Percentiles rank a stretch among this genome's conserved stretches.
Evolutionary conservation across 305 asterid genomes (phyloP).

Genomic region (Andrographis paniculata): DNA sequence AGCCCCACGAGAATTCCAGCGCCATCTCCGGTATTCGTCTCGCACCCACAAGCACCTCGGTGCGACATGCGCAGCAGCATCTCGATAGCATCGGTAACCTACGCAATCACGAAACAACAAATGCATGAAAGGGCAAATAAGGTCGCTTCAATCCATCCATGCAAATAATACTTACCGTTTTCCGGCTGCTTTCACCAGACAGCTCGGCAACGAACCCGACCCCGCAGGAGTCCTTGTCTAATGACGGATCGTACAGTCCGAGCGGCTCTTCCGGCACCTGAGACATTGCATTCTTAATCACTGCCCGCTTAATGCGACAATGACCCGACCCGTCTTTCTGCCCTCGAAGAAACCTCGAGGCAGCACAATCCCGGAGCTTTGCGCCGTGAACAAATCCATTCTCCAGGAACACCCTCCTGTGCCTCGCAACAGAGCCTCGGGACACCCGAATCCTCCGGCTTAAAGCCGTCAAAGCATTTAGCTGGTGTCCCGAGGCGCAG

Average conservation of each 20-base stretch:
- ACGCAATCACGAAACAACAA: constrained; percentile 14
- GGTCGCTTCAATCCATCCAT: too few relatives aligned
- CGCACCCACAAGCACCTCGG: constrained; percentile 99
- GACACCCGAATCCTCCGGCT: constrained; percentile 38
- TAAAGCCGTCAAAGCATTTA: constrained; percentile 65
- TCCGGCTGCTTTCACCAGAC: constrained; percentile 89
- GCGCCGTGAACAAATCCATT: constrained; percentile 41
- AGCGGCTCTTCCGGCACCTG: constrained; percentile 95
- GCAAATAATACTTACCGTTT: constrained; percentile 81
- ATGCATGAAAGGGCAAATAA: too few relatives aligned
- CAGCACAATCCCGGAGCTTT: constrained; percentile 25
- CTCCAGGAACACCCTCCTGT: constrained; percentile 32
- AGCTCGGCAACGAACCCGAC: constrained; percentile 98
- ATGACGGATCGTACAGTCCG: constrained; percentile 86
- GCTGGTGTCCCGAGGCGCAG: constrained; percentile 54
- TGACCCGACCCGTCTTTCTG: too few relatives aligned
- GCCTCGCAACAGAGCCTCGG: constrained; percentile 25
- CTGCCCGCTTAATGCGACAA: constrained; percentile 16
- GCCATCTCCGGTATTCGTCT: constrained; percentile 96
- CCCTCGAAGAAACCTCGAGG: constrained; percentile 10
- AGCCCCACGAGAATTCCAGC: constrained; percentile 98
- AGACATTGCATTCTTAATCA: constrained; percentile 61
- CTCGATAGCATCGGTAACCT: constrained; percentile 97
- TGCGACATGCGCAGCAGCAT: constrained; percentile 96
- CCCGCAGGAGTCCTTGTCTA: constrained; percentile 97